Base-by-base conservation (phyloP, 768 basidiomycete species). In the Naganishia randhawae region DNA sequence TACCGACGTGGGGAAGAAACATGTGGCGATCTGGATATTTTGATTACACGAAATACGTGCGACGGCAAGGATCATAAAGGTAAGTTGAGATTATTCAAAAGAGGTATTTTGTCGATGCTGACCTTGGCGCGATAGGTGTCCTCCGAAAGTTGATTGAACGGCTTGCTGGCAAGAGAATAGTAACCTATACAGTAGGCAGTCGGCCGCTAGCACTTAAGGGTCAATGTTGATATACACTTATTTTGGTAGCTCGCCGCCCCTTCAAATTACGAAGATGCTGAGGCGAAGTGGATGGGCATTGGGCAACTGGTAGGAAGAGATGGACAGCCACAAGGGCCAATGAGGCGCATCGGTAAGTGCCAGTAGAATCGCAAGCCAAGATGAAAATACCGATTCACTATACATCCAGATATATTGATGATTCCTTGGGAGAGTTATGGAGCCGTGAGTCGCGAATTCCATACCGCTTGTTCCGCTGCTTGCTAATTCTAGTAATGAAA, bases 11-110 rank as follows among this genome's bases (percentile, higher is more conserved):
- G 92, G 5, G 89, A 89, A 77, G 80, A 83, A 0, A 86, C 87
- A 64, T 93, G 90, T 66, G 94, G 94, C 1, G 94, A 96, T 76
- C 90, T 97, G 67, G 93, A 97, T 77, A 86, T 96, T 53, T 78
- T 96, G 66, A 87, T 97, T 70, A 91, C 91, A 1, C 86, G 92
- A 5, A 84, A 86, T 25, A 83, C 85, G 0, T 79, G 83, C 2
- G 91, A 94, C 72, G 90, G 90, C 0, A 83, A 81, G 68, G 89
- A 87, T 0, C 92, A 95, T 76, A 80, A 82, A 63, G 90, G 92
- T 86, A 73, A 63, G 81, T 63, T 11, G 22, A 42, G 11, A 22
- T 14, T 19, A 22, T 31, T 32, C 41, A 25, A 4, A 8, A 3
- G 19, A 10, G 27, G 2, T 10, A 29, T 29, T 8, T 45, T 32